Evolutionary conservation across 2,329 filamentous ascomycete species (phyloP).

Genomic region (Sporothrix inflata): DNA sequence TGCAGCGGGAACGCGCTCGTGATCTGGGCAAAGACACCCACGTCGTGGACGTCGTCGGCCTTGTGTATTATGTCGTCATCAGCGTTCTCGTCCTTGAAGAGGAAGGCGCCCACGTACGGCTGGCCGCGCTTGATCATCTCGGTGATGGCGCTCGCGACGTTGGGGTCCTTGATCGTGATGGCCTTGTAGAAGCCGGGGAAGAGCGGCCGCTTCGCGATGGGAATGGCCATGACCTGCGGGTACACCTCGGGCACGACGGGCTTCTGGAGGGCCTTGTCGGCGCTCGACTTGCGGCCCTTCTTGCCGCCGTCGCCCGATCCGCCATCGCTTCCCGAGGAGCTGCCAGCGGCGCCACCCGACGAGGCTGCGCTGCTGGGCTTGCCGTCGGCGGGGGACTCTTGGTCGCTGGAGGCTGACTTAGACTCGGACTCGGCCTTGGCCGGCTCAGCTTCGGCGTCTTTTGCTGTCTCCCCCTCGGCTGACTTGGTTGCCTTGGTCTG

Average conservation of each 20-base stretch:
- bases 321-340: conserved; percentile 60
- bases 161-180: conserved; percentile 91
- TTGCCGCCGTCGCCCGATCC: conserved; percentile 61
- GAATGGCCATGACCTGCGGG: conserved; percentile 95
- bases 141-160: conserved; percentile 87
- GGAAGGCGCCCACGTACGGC: conserved; percentile 93
- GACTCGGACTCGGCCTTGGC: conserved; percentile 45
- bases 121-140: conserved; percentile 97
- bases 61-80: conserved; percentile 94
- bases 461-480: conserved; percentile 22
- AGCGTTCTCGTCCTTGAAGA: conserved; percentile 94
- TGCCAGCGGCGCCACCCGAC: conserved; percentile 33
- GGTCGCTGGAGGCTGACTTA: conserved; percentile 40
- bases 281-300: conserved; percentile 69
- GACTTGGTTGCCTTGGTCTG: conserved; percentile 12
- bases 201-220: conserved; percentile 87
- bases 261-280: conserved; percentile 78
- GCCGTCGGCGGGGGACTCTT: conserved; percentile 51
- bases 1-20: conserved; percentile 93
- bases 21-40: conserved; percentile 96
- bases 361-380: conserved; percentile 46
- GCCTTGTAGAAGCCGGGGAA: conserved; percentile 99
- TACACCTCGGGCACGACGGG: conserved; percentile 92
- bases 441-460: conserved; percentile 23
- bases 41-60: conserved; percentile 88